Base-by-base conservation (phyloP, 805 yeast species). In the Wickerhamiella australiensis region DNA sequence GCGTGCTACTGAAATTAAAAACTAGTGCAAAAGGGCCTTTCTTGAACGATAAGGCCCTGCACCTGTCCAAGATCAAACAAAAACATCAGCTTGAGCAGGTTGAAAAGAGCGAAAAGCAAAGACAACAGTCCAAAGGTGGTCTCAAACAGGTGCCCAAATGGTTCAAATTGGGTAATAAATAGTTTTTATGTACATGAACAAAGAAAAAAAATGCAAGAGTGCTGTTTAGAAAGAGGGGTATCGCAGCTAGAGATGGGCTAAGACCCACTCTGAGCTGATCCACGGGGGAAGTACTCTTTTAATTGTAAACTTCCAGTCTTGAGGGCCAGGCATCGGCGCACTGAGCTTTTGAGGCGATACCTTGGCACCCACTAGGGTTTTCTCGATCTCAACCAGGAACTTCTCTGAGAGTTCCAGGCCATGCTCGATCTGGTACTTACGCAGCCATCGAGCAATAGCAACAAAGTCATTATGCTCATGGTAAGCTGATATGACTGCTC, bases 1-100 rank as follows among this genome's bases (percentile, higher is more conserved):
- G 78, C 52, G 75, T 72, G 8, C 56, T 76, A 36, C 54, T 76
- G 12, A 37, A 68, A 5, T 68, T 74, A 44, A 53, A 9, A 3
- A 33, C 36, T 7, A 17, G 12, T 13, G 8, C 41, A 23, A 40
- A 47, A 12, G 53, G 38, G 9, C 54, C 55, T 17, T 37, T 51
- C 25, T 27, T 57, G 40, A 57, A 47, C 22, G 57, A 56, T 21
- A 26, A 46, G 27, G 57, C 58, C 3, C 26, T 52, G 22, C 42
- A 43, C 13, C 26, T 50, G 31, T 47, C 41, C 4, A 41, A 41
- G 17, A 12, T 13, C 18, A 33, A 33, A 33, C 11, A 18, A 21
- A 38, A 21, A 11, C 23, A 23, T 6, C 42, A 42, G 31, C 15
- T 25, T n/a, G 18, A 40, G 23, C n/a, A 42, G 31, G 9, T 6